phyloP scores from a whole-genome alignment of 208 protist genomes.

The Wallacemonas sp. region DNA sequence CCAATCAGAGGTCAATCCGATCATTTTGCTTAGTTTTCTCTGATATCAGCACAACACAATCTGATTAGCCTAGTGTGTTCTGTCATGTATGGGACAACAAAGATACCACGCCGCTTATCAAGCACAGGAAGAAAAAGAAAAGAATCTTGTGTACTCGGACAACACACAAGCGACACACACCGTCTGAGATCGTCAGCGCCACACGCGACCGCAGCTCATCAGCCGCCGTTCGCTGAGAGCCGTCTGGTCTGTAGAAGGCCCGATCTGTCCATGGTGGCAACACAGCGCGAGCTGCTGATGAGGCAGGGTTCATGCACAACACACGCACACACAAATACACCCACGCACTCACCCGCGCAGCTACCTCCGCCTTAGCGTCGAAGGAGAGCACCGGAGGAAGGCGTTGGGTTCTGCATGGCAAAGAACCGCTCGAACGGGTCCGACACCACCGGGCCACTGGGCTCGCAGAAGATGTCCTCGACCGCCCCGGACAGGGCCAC shows the following conservation, averaged over 20 bases:
- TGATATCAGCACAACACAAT: no score
- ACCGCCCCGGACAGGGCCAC: slow-evolving; percentile 39
- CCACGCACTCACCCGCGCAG: no score
- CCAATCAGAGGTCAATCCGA: no score
- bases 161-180: no score
- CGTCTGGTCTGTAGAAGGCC: slow-evolving; percentile 38
- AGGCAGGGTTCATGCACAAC: neutral
- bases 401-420: slow-evolving; percentile 83
- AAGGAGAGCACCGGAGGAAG: slow-evolving; percentile 53
- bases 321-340: no score
- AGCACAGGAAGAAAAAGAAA: neutral
- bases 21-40: no score
- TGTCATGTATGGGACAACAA: no score
- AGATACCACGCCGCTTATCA: no score
- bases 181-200: slow-evolving; percentile 22
- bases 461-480: slow-evolving; percentile 49
- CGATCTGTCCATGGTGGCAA: neutral
- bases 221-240: slow-evolving; percentile 59
- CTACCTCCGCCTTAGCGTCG: slow-evolving; percentile 6
- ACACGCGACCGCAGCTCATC: slow-evolving; percentile 77
- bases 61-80: no score
- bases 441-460: slow-evolving; percentile 56
- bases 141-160: no score
- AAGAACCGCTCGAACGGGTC: slow-evolving; percentile 88
- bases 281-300: neutral